Evolutionary conservation across 768 basidiomycete species (phyloP).

Genomic region (Mrakia blollopis): DNA sequence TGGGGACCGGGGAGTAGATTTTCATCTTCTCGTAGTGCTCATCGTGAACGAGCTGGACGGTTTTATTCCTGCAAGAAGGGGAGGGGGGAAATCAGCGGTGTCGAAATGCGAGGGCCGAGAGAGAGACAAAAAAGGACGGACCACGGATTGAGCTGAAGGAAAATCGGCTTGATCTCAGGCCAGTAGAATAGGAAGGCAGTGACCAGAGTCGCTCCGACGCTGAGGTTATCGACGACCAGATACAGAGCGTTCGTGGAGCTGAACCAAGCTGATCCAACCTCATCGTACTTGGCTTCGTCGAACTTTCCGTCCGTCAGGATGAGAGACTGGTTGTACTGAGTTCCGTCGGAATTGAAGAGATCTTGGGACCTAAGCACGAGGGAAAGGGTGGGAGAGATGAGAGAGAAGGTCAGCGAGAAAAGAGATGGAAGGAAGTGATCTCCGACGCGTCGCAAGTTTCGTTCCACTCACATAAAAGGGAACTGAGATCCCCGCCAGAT

Average conservation of each 20-base stretch:
- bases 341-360: slow-evolving; percentile 21
- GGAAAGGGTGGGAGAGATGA: no score
- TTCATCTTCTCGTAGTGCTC: slow-evolving; percentile 34
- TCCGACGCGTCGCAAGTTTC: no score
- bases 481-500: slow-evolving; percentile 41
- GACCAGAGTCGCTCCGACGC: slow-evolving; percentile 10
- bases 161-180: slow-evolving; percentile 33
- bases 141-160: slow-evolving; percentile 29
- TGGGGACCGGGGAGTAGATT: slow-evolving; percentile 35
- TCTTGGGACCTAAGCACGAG: slow-evolving; percentile 35
- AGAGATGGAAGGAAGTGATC: no score
- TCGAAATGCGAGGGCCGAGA: no score
- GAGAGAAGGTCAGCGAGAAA: no score
- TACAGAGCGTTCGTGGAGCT: slow-evolving; percentile 33
- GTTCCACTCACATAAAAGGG: slow-evolving; percentile 37
- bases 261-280: slow-evolving; percentile 35
- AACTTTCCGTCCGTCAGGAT: slow-evolving; percentile 1
- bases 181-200: slow-evolving; percentile 27
- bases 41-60: slow-evolving; percentile 29
- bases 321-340: not conserved
- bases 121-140: no score
- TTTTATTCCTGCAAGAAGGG: slow-evolving; percentile 24
- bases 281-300: slow-evolving; percentile 33
- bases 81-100: no score
- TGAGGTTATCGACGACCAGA: slow-evolving; percentile 20